phyloP scores from a whole-genome alignment of 2,329 filamentous ascomycete genomes.

The Monosporascus sp. region DNA sequence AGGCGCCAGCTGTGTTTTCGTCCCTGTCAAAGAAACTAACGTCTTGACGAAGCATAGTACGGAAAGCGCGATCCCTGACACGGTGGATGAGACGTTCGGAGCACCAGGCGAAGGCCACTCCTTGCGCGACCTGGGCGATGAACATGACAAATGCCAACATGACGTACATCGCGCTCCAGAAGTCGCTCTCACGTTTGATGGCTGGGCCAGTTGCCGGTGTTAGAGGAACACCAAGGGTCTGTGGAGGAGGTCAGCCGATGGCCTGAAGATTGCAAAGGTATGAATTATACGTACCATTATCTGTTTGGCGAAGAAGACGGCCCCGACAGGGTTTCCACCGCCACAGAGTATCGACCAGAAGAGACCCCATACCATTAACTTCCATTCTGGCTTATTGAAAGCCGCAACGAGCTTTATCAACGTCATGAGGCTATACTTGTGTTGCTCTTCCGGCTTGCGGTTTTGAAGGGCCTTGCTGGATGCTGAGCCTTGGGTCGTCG shows the following conservation, averaged over 20 bases:
- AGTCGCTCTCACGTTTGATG: conserved; percentile 67
- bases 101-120: conserved; percentile 73
- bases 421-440: conserved; percentile 66
- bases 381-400: conserved; percentile 72
- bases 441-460: conserved; percentile 41
- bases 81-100: conserved; percentile 83
- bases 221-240: conserved; percentile 33
- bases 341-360: conserved; percentile 72
- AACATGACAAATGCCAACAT: conserved; percentile 75
- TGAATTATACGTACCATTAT: conserved; percentile 59
- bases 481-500: conserved; percentile 50
- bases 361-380: conserved; percentile 67
- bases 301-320: conserved; percentile 85
- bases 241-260: conserved; percentile 9
- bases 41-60: conserved; percentile 85
- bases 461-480: conserved; percentile 68
- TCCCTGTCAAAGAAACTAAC: conserved; percentile 87
- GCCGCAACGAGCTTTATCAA: conserved; percentile 73
- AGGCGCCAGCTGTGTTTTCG: conserved; percentile 80
- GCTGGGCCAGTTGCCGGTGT: conserved; percentile 45
- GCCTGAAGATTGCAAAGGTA: neutral
- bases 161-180: conserved; percentile 85
- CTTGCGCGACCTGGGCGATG: conserved; percentile 62
- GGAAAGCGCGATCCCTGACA: conserved; percentile 77
- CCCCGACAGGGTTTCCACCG: conserved; percentile 69